Base-by-base conservation (phyloP, 2,329 filamentous ascomycete species). In the Penicillium sp. region DNA sequence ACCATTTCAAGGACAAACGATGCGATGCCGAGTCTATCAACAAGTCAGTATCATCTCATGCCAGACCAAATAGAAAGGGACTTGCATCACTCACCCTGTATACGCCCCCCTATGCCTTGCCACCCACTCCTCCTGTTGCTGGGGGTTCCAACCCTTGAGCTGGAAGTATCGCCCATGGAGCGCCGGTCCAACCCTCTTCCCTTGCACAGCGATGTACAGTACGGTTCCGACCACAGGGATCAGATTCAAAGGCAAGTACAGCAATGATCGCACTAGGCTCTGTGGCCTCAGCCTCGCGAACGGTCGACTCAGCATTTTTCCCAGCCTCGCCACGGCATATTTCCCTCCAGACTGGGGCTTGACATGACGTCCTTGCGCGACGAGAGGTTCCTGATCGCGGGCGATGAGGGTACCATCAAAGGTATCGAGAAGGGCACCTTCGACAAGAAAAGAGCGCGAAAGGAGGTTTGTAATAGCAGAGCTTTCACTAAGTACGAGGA, bases 171-270 rank as follows among this genome's bases (percentile, higher is more conserved):
- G 70, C 3, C 71, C 68, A 65, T 83, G 80, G 33, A 78, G 76
- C 0, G 74, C 74, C 36, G 83, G 82, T 2, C 80, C 83, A 24
- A 74, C 68, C 51, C 75, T 76, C 63, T 70, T 71, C 71, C 87
- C 88, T 71, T 96, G 90, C 14, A 95, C 69, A 25, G 88, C 69
- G 30, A 96, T 81, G 70, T 95, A 97, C 4, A 91, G 75, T 7
- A 85, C 76, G 0, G 92, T 96, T 5, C 92, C 92, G 16, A 96
- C 83, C 0, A 96, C 81, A 0, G 92, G 92, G 46, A 97, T 91
- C 68, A 96, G 91, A 75, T 96, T 97, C 54, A 97, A 79, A 10
- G 92, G 92, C 38, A 96, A 78, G 68, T 95, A 94, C 74, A 96
- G 82, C 57, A 95, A 68, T 64, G 92, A 92, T 38, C 89, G 80